Evolutionary conservation across 331 rosid species (phyloP).

Genomic region (Arachis monticola): DNA sequence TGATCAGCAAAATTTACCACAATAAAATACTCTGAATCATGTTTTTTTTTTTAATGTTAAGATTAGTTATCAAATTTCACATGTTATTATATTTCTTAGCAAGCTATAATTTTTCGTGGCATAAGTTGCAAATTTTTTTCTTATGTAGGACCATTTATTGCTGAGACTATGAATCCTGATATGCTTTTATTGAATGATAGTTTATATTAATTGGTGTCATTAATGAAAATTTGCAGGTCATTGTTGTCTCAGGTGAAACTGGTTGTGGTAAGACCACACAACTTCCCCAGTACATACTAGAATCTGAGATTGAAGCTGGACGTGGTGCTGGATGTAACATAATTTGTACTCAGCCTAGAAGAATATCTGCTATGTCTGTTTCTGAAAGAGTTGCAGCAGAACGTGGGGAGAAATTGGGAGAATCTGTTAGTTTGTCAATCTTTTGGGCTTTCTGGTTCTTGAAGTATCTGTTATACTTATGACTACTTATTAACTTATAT

Average conservation of each 20-base stretch:
- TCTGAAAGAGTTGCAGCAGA: conserved; percentile 99
- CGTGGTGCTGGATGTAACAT: conserved; percentile 85
- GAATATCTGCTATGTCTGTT: conserved; percentile 98
- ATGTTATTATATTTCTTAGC: conserved; percentile 10
- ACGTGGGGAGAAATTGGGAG: conserved; percentile 95
- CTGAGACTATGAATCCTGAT: background rate
- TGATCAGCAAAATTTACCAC: conserved; percentile 14
- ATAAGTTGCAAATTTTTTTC: conserved; percentile 32
- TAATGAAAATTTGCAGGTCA: conserved; percentile 62
- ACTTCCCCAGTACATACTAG: conserved; percentile 94
- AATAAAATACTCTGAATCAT: background rate
- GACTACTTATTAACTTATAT: conserved; percentile 16
- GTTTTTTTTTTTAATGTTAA: background rate
- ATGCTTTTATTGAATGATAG: conserved; percentile 38
- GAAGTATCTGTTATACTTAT: conserved; percentile 25
- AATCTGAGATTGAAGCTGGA: conserved; percentile 82
- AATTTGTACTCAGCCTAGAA: conserved; percentile 95
- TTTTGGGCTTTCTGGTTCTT: conserved; percentile 34
- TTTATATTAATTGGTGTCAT: conserved; percentile 33
- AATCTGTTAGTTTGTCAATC: conserved; percentile 73
- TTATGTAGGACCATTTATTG: conserved; percentile 9
- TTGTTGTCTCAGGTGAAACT: conserved; percentile 92
- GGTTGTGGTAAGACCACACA: conserved; percentile 99
- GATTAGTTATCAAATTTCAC: conserved; percentile 29
- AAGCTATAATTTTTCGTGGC: conserved; percentile 31